Conservation (phyloP, 441 rosid genomes). For the Euphorbia corollata region DNA sequence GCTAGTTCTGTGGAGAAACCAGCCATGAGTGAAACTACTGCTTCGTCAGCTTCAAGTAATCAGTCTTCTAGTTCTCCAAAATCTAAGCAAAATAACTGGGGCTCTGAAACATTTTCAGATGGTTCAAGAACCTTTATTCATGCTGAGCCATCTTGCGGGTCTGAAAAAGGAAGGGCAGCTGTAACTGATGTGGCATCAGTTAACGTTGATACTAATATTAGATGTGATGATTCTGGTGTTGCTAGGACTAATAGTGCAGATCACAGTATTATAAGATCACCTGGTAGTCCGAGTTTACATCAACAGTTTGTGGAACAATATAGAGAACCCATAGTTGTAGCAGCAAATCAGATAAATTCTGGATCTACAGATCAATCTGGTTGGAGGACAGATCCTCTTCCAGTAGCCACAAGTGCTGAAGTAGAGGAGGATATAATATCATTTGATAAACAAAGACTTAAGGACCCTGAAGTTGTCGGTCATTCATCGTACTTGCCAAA, state of each 20-base stretch:
- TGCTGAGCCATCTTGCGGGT: slow-evolving; percentile 20
- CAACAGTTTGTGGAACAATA: slow-evolving; percentile 32
- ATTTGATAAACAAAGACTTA: slow-evolving; percentile 59
- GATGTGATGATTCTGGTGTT: slow-evolving; percentile 27
- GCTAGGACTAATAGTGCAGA: slow-evolving; percentile 34
- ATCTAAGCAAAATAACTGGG: slow-evolving; percentile 32
- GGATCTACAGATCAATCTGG: slow-evolving; percentile 30
- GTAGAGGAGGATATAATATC: slow-evolving; percentile 55
- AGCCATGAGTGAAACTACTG: slow-evolving; percentile 24
- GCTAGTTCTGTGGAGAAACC: slow-evolving; percentile 32
- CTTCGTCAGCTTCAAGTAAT: slow-evolving; percentile 22
- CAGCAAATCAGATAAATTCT: slow-evolving; percentile 19
- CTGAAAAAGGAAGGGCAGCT: slow-evolving; percentile 25
- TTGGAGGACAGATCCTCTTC: slow-evolving; percentile 37
- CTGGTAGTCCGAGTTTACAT: slow-evolving; percentile 31
- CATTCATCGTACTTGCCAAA: slow-evolving; percentile 33
- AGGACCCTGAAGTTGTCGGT: slow-evolving; percentile 49
- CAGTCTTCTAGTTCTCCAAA: slow-evolving; percentile 27
- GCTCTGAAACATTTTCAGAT: slow-evolving; percentile 23
- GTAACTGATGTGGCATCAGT: slow-evolving; percentile 29
- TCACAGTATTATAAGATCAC: slow-evolving; percentile 31
- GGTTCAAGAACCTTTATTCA: slow-evolving; percentile 25
- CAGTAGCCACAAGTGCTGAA: slow-evolving; percentile 27
- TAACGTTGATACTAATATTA: slow-evolving; percentile 29
- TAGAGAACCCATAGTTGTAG: slow-evolving; percentile 29